Base-by-base conservation (phyloP, 306 rosid species). In the Glycine latifolia region DNA sequence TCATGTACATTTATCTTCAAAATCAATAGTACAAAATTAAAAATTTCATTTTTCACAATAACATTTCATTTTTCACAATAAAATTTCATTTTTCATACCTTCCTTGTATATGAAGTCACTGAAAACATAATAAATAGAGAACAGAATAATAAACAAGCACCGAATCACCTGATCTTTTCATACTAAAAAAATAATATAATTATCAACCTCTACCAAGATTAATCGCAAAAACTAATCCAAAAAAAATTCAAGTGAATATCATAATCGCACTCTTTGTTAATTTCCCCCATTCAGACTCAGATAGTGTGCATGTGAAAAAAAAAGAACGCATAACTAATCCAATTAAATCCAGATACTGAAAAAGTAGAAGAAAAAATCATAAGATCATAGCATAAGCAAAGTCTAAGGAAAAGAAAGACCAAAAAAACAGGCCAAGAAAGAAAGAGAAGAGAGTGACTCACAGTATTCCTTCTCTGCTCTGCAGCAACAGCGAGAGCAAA, bases 401-500 rank as follows among this genome's bases (percentile, higher is more conserved):
- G 0, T 3, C 0, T 65, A 14, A 53, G 31, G 37, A 79, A 78
- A 71, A 16, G 8, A 58, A 8, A 5, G 20, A 67, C 0, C 17
- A 37, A 73, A 74, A 11, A 73, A 74, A 11, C 2, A 47, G 15
- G 49, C 3, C 10, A 70, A 52, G 15, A 13, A n/a, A 41, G 50
- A 37, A 26, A 26, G 31, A 26, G 31, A 26, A 37, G 54, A 55
- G 31, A 84, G 48, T 62, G 56, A 50, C 91, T 90, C 53, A 95
- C 97, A 80, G 88, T 59, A 39, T 69, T 87, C 83, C 95, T 92
- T 55, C 89, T 86, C 86, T 95, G 95, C 76, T 92, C 97, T 3
- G 97, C 97, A 49, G 90, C 95, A 72, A 94, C 92, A 77, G 97
- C 97, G 13, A 94, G 97, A 46, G 88, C 92, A 72, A 95, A 95